Evolutionary conservation across 768 basidiomycete species (phyloP).

Genomic region (Lactarius indigo): DNA sequence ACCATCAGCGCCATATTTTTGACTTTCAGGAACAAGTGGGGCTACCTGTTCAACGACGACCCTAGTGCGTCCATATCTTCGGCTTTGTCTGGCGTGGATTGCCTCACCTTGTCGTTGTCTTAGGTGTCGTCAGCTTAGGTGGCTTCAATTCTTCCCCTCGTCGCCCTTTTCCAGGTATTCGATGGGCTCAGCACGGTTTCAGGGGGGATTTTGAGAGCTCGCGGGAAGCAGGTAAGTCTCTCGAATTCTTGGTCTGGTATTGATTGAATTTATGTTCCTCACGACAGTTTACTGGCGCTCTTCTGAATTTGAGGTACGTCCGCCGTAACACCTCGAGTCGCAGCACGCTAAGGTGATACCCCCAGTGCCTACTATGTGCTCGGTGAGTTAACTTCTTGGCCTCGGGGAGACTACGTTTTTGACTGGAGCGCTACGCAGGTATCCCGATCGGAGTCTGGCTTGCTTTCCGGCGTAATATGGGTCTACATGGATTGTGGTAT

Average conservation of each 20-base stretch:
- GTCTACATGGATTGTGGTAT: conserved; percentile 77
- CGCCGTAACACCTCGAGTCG: conserved; percentile 12
- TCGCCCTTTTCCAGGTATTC: conserved; percentile 81
- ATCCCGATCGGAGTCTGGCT: conserved; percentile 82
- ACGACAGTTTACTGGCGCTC: conserved; percentile 60
- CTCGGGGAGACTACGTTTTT: not conserved
- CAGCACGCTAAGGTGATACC: conserved; percentile 10
- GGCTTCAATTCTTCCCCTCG: conserved; percentile 52
- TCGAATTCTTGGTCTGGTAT: not conserved
- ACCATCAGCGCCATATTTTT: conserved; percentile 40
- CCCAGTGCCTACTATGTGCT: conserved; percentile 72
- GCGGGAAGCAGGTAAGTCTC: conserved; percentile 63
- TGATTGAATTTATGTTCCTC: not conserved
- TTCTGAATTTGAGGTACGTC: conserved; percentile 69
- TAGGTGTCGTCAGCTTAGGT: conserved; percentile 45
- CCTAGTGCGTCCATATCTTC: conserved; percentile 30
- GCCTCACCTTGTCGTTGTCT: not conserved
- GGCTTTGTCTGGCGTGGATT: not conserved
- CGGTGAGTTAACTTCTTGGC: conserved; percentile 36
- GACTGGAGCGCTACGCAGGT: conserved; percentile 35
- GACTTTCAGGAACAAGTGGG: conserved; percentile 48
- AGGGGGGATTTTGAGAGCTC: conserved; percentile 76
- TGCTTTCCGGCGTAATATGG: conserved; percentile 55
- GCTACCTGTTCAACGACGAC: conserved; percentile 58
- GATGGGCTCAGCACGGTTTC: conserved; percentile 71